Evolutionary conservation across 805 yeast species (phyloP), one percentile per base, ranked within the genome.

Genomic region (Zygoascus biomembranicola): DNA sequence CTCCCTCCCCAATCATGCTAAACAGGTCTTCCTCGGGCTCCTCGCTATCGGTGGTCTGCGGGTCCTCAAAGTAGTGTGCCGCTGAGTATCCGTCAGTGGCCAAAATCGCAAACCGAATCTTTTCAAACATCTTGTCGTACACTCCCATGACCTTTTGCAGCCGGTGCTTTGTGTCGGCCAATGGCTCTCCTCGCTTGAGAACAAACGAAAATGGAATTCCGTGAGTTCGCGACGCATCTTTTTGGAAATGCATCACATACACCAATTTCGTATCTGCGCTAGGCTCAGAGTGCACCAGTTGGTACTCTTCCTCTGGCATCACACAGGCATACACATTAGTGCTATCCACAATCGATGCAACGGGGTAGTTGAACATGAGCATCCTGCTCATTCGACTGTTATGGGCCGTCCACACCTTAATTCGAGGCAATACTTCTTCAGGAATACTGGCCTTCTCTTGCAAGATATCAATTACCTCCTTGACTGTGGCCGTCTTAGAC

Each of bases 201-300:
- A 80, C 78, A 65, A 90, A 87, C 9, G 86, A 71, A 65, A 90
- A 90, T 3, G 97, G 95, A 49, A 85, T 74, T n/a, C 96, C 90
- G 67, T 90, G 98, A 20, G 78, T 73, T 43, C 75, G 70, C 45
- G 73, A 76, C 26, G 84, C 74, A 43, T 83, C 86, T 60, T 85
- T 87, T 66, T 83, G 79, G 69, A 84, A 90, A 64, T 90, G 97
- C 59, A 81, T 75, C 1, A 84, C 95, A 2, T 86, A 78, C 1
- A 87, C 76, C 43, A 85, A 62, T 60, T 73, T 76, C 1, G 74
- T 66, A 23, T 63, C 59, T 62, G 64, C 47, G 1, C 48, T 43
- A 5, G 52, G 46, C 45, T 52, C 54, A 1, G 51, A 55, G 23
- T 55, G 53, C 60, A 67, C 26, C 18, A 44, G 53, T 23, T 65